A percentile compares a stretch with the other conserved stretches of the same genome.
phyloP scores from a whole-genome alignment of 2,329 filamentous ascomycete species.

The Talaromyces sp. region DNA sequence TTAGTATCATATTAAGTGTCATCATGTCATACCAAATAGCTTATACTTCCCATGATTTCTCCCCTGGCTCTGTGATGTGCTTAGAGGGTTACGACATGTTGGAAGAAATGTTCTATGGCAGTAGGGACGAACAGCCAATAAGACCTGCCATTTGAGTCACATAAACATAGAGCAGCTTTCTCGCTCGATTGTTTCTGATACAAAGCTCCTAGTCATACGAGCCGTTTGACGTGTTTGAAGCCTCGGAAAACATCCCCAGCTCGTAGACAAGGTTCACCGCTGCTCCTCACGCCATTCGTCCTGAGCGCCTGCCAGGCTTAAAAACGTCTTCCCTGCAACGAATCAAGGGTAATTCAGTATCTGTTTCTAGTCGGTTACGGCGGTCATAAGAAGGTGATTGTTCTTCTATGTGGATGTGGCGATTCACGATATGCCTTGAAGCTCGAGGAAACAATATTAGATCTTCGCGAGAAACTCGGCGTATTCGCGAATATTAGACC shows the following conservation, averaged over 20 bases:
- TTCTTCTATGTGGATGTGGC: neutral
- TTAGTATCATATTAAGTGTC: neutral
- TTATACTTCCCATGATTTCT: neutral
- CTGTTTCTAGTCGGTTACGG: neutral
- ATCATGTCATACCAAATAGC: neutral
- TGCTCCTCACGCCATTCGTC: conserved; percentile 1
- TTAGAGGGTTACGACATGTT: neutral
- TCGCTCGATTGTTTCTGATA: neutral
- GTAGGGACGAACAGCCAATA: conserved; percentile 2
- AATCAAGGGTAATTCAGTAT: neutral
- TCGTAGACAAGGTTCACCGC: conserved; percentile 3
- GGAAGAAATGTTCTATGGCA: neutral
- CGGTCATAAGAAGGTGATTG: conserved; percentile 2
- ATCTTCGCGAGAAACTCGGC: neutral
- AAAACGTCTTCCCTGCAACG: conserved; percentile 3
- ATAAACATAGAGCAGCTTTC: neutral
- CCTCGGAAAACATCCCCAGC: neutral
- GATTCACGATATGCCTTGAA: neutral
- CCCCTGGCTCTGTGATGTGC: neutral
- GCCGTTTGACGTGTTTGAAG: neutral
- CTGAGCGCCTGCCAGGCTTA: neutral
- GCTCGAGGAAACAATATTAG: neutral
- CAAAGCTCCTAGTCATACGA: neutral
- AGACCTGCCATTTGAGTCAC: neutral
- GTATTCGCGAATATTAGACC: conserved; percentile 1